Base-by-base conservation (phyloP, 495 filamentous ascomycete species). In the Aspergillus coremiiformis region DNA sequence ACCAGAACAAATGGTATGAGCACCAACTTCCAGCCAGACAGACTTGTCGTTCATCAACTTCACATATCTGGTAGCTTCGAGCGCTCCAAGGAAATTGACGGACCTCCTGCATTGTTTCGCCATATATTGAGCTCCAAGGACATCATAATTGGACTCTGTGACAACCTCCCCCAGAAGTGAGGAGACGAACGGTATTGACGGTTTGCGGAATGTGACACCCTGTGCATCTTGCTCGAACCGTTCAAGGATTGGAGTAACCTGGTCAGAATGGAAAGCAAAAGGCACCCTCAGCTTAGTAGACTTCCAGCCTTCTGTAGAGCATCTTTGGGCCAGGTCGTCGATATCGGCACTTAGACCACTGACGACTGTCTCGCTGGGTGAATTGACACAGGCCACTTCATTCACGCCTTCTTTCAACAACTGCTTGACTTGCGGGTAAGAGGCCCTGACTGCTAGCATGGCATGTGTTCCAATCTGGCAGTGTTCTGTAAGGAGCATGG, bases 231-330 rank as follows among this genome's bases (percentile, higher is more conserved):
- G 65, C 53, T 84, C 81, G 45, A 90, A 86, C 0, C 77, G 72
- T 4, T 83, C 78, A 4, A 90, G 68, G 20, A 92, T 86, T 10
- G 83, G 74, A 22, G 90, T 82, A 15, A 90, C 82, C 59, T 90
- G 87, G 0, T 79, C 70, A 1, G 85, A 85, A 64, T 92, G 87
- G 75, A 89, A 91, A 4, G 87, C 87, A 54, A 80, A 90, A 17
- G 83, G 83, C 15, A 90, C 79, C 23, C 78, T 76, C 6, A 91
- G 72, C 42, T 79, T 80, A 0, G 79, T 86, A 57, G 73, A 82
- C 65, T 85, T 86, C 61, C 82, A 71, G 2, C 75, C 73, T 29
- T 70, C 67, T 17, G 65, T 70, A 11, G 66, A 60, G 15, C 90
- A 78, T 26, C 74, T 66, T 49, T 84, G 75, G 19, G 81, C 73